Evolutionary conservation across 129 eudicot species (phyloP).

Genomic region (Silybum marianum): DNA sequence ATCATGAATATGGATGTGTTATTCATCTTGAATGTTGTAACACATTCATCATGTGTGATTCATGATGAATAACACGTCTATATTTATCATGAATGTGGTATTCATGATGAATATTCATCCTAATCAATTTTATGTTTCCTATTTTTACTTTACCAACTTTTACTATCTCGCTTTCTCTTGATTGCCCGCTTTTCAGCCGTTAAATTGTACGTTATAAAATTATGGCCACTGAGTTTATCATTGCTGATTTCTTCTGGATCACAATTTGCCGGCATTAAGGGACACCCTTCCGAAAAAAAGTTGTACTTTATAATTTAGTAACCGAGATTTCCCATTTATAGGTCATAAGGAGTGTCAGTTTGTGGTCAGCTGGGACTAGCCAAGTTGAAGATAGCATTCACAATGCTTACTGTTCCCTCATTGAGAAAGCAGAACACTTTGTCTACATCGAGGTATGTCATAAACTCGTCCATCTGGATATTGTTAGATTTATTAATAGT

Average conservation of each 20-base stretch:
- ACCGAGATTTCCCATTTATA: constrained; percentile 27
- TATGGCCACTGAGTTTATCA: no score
- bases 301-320: neutral
- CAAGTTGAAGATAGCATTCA: constrained; percentile 96
- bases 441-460: constrained; percentile 85
- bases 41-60: no score
- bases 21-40: no score
- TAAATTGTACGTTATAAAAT: neutral
- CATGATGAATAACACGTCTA: no score
- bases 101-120: no score
- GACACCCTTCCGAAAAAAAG: neutral
- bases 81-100: no score
- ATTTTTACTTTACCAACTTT: neutral
- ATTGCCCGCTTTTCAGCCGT: neutral
- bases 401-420: constrained; percentile 89
- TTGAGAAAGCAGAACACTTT: constrained; percentile 92
- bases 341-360: constrained; percentile 92
- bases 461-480: constrained; percentile 5
- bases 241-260: no score
- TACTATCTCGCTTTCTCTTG: neutral
- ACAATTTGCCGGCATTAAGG: no score
- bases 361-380: constrained; percentile 98
- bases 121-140: no score
- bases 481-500: neutral
- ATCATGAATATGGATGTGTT: no score